phyloP scores from a whole-genome alignment of 306 rosid species.

The Fagus crenata region DNA sequence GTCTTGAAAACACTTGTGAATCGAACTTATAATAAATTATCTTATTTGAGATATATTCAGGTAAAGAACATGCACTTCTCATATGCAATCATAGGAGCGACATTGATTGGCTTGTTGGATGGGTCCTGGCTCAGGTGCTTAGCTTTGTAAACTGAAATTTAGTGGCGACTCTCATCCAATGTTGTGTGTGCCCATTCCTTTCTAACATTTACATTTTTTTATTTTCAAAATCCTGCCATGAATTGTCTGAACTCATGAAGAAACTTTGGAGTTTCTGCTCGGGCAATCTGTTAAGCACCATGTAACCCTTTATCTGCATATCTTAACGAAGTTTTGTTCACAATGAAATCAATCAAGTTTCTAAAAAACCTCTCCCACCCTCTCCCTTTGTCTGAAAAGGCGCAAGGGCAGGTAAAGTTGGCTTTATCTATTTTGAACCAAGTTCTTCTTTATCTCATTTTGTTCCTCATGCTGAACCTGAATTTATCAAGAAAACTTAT shows the following conservation, averaged over 20 bases:
- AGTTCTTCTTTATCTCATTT: not conserved
- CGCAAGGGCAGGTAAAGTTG: not conserved
- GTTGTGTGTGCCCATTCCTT: constrained; percentile 2
- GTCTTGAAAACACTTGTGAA: not conserved
- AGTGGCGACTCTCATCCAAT: not conserved
- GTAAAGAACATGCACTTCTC: constrained; percentile 79
- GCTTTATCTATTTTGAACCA: not conserved
- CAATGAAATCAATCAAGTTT: not conserved
- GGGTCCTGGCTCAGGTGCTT: constrained; percentile 86
- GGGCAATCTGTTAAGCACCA: not conserved
- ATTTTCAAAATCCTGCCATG: not conserved
- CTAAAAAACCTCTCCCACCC: not conserved
- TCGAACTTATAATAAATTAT: constrained; percentile 12
- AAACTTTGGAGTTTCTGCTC: not conserved
- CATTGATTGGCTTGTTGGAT: constrained; percentile 97
- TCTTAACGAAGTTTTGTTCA: not conserved
- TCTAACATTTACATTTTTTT: not conserved
- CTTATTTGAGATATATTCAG: constrained; percentile 41
- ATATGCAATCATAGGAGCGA: constrained; percentile 89
- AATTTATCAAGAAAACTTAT: not conserved
- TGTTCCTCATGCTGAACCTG: not conserved
- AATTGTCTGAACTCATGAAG: not conserved
- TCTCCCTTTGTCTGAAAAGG: not conserved
- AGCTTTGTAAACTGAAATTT: constrained; percentile 20
- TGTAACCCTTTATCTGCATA: not conserved